phyloP scores from a whole-genome alignment of 495 filamentous ascomycete species.

The Aspergillus hancockii region DNA sequence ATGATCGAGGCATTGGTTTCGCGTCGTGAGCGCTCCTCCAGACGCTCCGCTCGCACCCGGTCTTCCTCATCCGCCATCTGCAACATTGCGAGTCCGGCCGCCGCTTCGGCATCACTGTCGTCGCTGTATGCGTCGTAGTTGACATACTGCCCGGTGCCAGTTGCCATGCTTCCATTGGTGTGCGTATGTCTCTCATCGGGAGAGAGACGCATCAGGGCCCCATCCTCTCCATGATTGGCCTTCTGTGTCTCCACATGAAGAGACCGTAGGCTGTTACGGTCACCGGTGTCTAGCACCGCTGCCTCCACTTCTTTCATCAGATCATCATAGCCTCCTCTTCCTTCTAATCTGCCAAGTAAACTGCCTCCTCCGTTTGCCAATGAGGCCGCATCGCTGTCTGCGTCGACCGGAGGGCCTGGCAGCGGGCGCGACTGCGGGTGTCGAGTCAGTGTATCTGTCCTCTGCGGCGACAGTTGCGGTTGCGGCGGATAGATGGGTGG shows the following conservation, averaged over 20 bases:
- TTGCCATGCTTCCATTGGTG: conserved; percentile 52
- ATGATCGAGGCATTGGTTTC: conserved; percentile 44
- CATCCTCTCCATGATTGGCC: conserved; percentile 12
- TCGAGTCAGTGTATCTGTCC: conserved; percentile 54
- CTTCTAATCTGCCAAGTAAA: conserved; percentile 14
- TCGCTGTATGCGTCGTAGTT: conserved; percentile 62
- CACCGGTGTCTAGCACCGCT: conserved; percentile 39
- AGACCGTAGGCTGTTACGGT: conserved; percentile 23
- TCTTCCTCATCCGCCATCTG: conserved; percentile 85
- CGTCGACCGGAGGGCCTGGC: conserved; percentile 56
- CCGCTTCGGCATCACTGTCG: conserved; percentile 89
- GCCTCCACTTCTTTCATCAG: conserved; percentile 51
- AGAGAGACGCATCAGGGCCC: conserved; percentile 20
- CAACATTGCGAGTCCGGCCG: conserved; percentile 81
- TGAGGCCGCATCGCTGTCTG: conserved; percentile 35
- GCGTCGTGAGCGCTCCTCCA: conserved; percentile 56
- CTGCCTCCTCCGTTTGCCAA: conserved; percentile 22
- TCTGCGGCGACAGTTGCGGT: conserved; percentile 41
- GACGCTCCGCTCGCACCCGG: conserved; percentile 44
- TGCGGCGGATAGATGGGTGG: conserved; percentile 45
- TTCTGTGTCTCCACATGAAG: conserved; percentile 19
- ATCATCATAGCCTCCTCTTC: conserved; percentile 40
- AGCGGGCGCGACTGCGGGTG: conserved; percentile 63
- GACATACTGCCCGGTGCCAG: conserved; percentile 44
- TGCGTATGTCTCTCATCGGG: conserved; percentile 49